Evolutionary conservation across 139 green algal genomes (phyloP).

Genomic region (Chlorella sp.): DNA sequence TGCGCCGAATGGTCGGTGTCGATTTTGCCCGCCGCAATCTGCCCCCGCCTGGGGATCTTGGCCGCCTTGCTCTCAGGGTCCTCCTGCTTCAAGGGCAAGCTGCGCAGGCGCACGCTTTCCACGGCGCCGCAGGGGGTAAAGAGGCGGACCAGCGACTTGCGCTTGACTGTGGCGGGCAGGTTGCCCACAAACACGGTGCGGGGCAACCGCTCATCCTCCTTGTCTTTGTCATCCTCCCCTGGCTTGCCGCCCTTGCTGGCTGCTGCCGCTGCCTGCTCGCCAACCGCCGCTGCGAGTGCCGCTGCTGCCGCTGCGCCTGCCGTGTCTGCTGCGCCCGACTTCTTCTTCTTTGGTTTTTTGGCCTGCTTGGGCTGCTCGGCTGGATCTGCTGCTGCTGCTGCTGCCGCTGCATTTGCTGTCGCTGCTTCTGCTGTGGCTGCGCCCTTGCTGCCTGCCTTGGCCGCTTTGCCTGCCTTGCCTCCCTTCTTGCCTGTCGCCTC

Average conservation of each 20-base stretch:
- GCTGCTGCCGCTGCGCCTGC: background rate
- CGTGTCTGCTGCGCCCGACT: background rate
- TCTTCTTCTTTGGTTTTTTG: background rate
- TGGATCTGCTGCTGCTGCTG: background rate
- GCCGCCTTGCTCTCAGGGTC: background rate
- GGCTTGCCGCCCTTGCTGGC: background rate
- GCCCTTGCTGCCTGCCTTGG: background rate
- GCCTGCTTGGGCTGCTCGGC: background rate
- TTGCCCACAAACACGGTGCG: conserved; percentile 96
- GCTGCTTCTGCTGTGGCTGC: background rate
- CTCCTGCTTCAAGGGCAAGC: conserved; percentile 70
- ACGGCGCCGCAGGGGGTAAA: conserved; percentile 78
- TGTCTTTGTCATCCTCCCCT: conserved; percentile 8
- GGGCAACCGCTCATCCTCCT: conserved; percentile 64
- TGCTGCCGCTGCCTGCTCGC: background rate
- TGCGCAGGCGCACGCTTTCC: conserved; percentile 82
- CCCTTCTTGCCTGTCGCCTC: background rate
- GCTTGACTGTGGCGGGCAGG: conserved; percentile 68
- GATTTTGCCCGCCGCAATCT: conserved; percentile 60
- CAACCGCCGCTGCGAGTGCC: background rate
- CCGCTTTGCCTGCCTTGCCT: conserved; percentile 2
- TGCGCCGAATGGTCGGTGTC: conserved; percentile 56
- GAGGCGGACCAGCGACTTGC: conserved; percentile 64
- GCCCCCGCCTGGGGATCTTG: conserved; percentile 61
- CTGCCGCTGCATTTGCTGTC: background rate